Base-by-base conservation (phyloP, 2,329 filamentous ascomycete genomes). In the Fusarium domesticum region DNA sequence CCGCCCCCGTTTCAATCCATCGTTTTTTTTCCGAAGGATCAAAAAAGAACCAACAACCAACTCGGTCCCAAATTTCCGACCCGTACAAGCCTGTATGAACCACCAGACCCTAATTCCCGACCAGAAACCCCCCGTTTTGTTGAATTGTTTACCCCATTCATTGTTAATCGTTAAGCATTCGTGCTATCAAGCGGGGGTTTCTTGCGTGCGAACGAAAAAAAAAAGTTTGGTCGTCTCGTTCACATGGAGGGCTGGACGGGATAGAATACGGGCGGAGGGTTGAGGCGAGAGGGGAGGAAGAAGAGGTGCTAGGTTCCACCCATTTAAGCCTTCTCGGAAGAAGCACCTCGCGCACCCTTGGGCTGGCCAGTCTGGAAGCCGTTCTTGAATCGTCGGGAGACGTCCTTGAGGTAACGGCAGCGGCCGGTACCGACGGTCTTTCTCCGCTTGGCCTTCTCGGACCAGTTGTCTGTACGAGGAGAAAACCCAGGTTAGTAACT, bases 401-500 rank as follows among this genome's bases (percentile, higher is more conserved):
- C 85, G 67, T 81, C 82, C 83, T 95, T 95, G 72, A 98, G 83
- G 79, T 91, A 89, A 71, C 89, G 84, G 85, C 91, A 93, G 75
- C 93, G 89, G 74, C 93, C 93, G 70, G 89, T 92, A 68, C 93
- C 93, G 72, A 88, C 92, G 70, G 92, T 96, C 91, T 96, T 97
- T 87, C 93, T 95, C 76, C 93, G 83, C 89, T 97, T 97, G 67
- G 91, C 92, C 88, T 98, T 98, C 84, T 97, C 92, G 75, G 88
- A 84, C 93, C 93, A 98, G 88, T 98, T 96, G 86, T 85, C 92
- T 97, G 70, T 71, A 39, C 17, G 31, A 33, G 23, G 39, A 42
- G 37, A 30, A 19, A 34, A 32, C 30, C 43, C 16, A 35, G 37
- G n/a, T 52, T 42, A 28, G 23, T 28, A 28, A 28, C 23, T 28